Evolutionary conservation across 2,329 filamentous ascomycete species (phyloP).

Genomic region (Cordyceps tenuipes): DNA sequence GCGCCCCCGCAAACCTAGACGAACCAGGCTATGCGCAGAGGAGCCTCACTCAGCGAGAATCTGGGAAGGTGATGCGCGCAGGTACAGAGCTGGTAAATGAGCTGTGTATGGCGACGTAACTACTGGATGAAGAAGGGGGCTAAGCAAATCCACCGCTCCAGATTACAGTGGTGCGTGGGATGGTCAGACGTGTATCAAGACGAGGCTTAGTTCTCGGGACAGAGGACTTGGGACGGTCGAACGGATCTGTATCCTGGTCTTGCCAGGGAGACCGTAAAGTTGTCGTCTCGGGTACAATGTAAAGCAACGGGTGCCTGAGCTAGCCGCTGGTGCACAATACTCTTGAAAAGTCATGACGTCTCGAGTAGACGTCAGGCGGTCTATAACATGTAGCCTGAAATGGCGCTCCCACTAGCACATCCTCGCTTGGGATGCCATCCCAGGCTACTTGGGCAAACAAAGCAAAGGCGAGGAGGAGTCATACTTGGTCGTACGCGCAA

Average conservation of each 20-base stretch:
- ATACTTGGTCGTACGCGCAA: neutral
- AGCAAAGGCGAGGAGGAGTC: neutral
- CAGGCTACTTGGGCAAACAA: no score
- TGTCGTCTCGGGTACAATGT: neutral
- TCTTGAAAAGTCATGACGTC: neutral
- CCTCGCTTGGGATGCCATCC: neutral
- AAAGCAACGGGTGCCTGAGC: neutral
- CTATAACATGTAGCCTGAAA: neutral
- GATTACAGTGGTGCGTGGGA: neutral
- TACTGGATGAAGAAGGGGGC: neutral
- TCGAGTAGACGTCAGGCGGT: neutral
- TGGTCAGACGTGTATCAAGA: conserved; percentile 1
- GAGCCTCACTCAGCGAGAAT: neutral
- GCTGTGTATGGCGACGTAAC: neutral
- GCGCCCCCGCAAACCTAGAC: neutral
- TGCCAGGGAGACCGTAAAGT: neutral
- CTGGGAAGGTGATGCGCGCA: neutral
- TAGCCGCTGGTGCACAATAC: neutral
- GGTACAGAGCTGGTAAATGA: neutral
- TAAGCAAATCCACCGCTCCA: neutral
- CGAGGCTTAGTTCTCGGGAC: neutral
- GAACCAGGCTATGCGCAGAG: neutral
- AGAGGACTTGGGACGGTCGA: neutral
- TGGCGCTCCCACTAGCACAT: neutral
- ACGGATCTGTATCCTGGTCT: neutral